These are phyloP conservation scores for Stygiomarasmius scandens DNA, from an alignment of 1,284 basidiomycete species.

Conservation along the genomic window DNA sequence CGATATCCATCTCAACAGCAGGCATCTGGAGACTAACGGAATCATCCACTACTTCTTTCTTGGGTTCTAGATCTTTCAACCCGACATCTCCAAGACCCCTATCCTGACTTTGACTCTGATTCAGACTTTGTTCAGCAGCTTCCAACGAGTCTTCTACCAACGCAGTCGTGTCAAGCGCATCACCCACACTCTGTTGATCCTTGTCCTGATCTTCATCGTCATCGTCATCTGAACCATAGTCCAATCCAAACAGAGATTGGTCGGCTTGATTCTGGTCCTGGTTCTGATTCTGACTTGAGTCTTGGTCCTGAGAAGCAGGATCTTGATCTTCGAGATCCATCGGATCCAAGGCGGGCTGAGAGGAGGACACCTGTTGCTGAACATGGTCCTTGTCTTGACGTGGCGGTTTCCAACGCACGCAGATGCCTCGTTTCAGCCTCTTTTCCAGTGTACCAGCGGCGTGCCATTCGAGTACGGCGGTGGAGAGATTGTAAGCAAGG, in stretches of 20 bases:
- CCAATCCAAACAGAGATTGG: constrained; percentile 38
- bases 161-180: constrained; percentile 54
- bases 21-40: constrained; percentile 44
- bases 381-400: constrained; percentile 23
- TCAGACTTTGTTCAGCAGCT: constrained; percentile 26
- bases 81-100: constrained; percentile 25
- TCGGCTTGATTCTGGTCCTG: constrained; percentile 17
- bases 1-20: constrained; percentile 39
- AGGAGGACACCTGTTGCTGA: constrained; percentile 22
- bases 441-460: constrained; percentile 67
- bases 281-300: no score
- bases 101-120: constrained; percentile 11
- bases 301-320: no score
- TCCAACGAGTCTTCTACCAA: constrained; percentile 57
- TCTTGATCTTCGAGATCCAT: constrained; percentile 28
- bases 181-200: constrained; percentile 54
- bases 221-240: constrained; percentile 61
- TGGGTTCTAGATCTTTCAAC: constrained; percentile 46
- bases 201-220: constrained; percentile 64
- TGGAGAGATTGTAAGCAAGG: constrained; percentile 84
- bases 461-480: constrained; percentile 88
- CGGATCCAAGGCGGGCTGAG: constrained; percentile 19
- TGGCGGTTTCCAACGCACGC: constrained; percentile 65
- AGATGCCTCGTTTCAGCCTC: constrained; percentile 69
- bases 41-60: constrained; percentile 68